phyloP scores from a whole-genome alignment of 495 filamentous ascomycete species.

The Glarea lozoyensis region DNA sequence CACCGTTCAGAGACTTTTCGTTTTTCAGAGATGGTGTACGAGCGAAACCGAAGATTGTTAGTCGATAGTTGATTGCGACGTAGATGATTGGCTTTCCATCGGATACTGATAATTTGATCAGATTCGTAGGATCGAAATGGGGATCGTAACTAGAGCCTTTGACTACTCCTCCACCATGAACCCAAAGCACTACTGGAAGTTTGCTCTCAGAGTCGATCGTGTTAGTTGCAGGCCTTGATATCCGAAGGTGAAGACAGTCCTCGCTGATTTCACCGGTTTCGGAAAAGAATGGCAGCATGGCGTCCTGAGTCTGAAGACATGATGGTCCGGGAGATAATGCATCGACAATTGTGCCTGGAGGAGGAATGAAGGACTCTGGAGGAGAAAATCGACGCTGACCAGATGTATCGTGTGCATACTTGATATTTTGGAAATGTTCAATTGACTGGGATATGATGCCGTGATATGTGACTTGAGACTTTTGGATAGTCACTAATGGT shows the following conservation, averaged over 20 bases:
- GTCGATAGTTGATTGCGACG: slow-evolving; percentile 34
- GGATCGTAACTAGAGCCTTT: slow-evolving; percentile 33
- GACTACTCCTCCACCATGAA: slow-evolving; percentile 61
- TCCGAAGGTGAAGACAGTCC: slow-evolving; percentile 58
- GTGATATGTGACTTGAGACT: slow-evolving; percentile 9
- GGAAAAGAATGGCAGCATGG: slow-evolving; percentile 28
- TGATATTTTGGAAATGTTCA: slow-evolving; percentile 34
- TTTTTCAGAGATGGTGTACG: neutral
- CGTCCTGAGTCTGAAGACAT: slow-evolving; percentile 29
- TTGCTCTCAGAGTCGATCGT: slow-evolving; percentile 33
- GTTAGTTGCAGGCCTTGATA: slow-evolving; percentile 52
- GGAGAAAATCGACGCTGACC: slow-evolving; percentile 29
- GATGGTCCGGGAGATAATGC: slow-evolving; percentile 28
- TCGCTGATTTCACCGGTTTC: slow-evolving; percentile 36
- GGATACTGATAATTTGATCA: slow-evolving; percentile 45
- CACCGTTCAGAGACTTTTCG: slow-evolving; percentile 28
- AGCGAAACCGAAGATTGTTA: slow-evolving; percentile 52
- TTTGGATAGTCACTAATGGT: neutral
- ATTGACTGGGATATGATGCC: slow-evolving; percentile 10
- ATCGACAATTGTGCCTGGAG: slow-evolving; percentile 23
- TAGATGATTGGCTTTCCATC: slow-evolving; percentile 18
- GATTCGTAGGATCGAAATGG: slow-evolving; percentile 39
- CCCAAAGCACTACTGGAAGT: slow-evolving; percentile 61
- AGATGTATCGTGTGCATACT: slow-evolving; percentile 30
- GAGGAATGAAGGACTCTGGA: slow-evolving; percentile 22